These are phyloP conservation scores for Cyclotella baltica DNA, from an alignment of 108 stramenopile genomes.

Conservation along the genomic window DNA sequence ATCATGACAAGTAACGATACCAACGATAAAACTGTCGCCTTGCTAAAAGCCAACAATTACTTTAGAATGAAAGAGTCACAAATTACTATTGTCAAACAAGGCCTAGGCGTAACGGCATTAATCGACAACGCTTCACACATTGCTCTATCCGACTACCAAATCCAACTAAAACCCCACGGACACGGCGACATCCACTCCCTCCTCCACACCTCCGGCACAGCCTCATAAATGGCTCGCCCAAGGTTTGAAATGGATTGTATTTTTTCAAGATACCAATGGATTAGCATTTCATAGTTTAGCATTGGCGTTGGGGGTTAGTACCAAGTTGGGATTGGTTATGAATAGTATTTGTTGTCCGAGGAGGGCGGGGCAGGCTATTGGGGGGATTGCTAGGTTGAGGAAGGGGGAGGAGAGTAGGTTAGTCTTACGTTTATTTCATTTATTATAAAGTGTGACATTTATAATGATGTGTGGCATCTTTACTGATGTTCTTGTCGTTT, in stretches of 20 bases:
- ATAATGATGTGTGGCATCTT: not conserved
- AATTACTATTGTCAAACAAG: constrained; percentile 96
- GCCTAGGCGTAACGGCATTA: constrained; percentile 94
- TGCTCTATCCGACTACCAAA: constrained; percentile 69
- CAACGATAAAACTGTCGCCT: constrained; percentile 79
- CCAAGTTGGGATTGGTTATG: constrained; percentile 86
- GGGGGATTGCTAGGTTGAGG: constrained; percentile 93
- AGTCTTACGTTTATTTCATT: constrained; percentile 4
- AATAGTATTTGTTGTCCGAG: constrained; percentile 97
- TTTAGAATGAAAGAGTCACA: constrained; percentile 93
- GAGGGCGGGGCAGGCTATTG: constrained; percentile 97
- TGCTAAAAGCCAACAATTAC: constrained; percentile 83
- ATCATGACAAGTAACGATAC: constrained; percentile 99
- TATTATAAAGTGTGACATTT: constrained; percentile 3
- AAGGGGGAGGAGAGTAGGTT: constrained; percentile 44
- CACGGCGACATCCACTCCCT: constrained; percentile 99
- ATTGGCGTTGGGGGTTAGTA: constrained; percentile 92
- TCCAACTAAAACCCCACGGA: constrained; percentile 99
- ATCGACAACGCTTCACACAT: constrained; percentile 91
- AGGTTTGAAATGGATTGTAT: constrained; percentile 91
- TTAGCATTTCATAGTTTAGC: constrained; percentile 94
- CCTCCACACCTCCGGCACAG: constrained; percentile 87
- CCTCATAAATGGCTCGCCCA: constrained; percentile 75
- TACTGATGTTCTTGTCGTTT: not conserved
- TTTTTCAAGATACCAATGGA: constrained; percentile 99